Base-by-base conservation (phyloP, 2,329 filamentous ascomycete species). In the Penicillium digitatum region DNA sequence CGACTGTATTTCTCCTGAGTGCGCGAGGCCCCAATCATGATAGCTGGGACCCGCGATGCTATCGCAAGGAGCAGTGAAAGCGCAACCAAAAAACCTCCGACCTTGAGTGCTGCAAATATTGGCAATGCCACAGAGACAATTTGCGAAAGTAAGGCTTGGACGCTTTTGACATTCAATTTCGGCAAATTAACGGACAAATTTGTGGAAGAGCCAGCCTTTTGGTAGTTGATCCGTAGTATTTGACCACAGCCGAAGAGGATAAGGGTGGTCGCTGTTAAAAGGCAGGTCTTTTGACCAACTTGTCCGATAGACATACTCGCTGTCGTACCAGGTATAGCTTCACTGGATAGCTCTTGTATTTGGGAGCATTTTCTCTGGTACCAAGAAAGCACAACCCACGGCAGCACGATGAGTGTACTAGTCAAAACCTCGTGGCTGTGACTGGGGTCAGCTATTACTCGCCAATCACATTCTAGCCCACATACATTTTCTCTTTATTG, bases 21-120 rank as follows among this genome's bases (percentile, higher is more conserved):
- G 24, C 48, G 56, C 9, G 62, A 45, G 18, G 56, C 43, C n/a
- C 47, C 43, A 18, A 47, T 49, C 6, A 66, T 37, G 22, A 71
- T 10, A 20, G 60, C 63, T 24, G 72, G 69, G 22, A 83, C 55
- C 8, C 78, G 78, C 14, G 78, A 75, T 8, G 78, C 74, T 3
- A 75, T 60, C 8, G 77, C 75, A 32, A 78, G 67, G 40, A 84
- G 68, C 27, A 84, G 59, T 2, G 78, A 59, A n/a, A 83, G 68
- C 11, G 79, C 79, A n/a, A 79, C 78, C 50, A 79, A 72, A 54
- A 79, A 75, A 12, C 79, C 81, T 9, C 82, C 82, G 12, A 85
- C 66, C 54, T 82, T 78, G 58, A 82, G 73, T 0, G 79, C 69
- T 9, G 82, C 80, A 63, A 82, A 85, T 62, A 83, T 80, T 0